A percentile compares a stretch with the other conserved stretches of the same genome.
Evolutionary conservation across 805 yeast genomes (phyloP).

Genomic region (Saccharomycopsis fermentans): DNA sequence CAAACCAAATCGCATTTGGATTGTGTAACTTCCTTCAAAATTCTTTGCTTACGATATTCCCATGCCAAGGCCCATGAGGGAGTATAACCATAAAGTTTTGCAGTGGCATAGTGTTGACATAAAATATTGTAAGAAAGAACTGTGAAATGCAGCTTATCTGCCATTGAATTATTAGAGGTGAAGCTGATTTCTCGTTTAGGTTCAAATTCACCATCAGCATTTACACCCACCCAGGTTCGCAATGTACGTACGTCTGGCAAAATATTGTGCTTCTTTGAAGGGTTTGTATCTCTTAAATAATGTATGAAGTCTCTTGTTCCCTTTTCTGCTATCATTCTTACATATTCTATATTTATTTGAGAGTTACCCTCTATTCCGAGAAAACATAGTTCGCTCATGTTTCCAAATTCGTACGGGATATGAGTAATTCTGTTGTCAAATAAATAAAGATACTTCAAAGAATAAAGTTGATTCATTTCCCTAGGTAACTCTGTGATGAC

Average conservation of each 20-base stretch:
- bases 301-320: constrained; percentile 80
- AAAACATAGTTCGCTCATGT: constrained; percentile 71
- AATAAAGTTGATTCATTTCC: constrained; percentile 75
- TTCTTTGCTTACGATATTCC: constrained; percentile 75
- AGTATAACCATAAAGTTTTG: constrained; percentile 84
- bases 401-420: constrained; percentile 80
- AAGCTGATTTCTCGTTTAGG: constrained; percentile 24
- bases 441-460: constrained; percentile 69
- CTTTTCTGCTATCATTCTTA: constrained; percentile 60
- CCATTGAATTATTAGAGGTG: constrained; percentile 15
- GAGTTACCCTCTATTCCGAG: constrained; percentile 93
- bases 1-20: constrained; percentile 71
- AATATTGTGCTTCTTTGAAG: constrained; percentile 45
- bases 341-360: constrained; percentile 45
- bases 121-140: constrained; percentile 81
- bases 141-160: constrained; percentile 45
- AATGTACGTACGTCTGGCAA: constrained; percentile 2
- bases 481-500: constrained; percentile 60
- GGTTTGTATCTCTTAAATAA: constrained; percentile 65
- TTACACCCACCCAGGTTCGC: constrained; percentile 74
- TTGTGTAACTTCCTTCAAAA: constrained; percentile 61
- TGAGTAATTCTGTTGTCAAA: constrained; percentile 76
- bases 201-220: constrained; percentile 60
- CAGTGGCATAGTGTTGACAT: constrained; percentile 93
- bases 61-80: constrained; percentile 96